Evolutionary conservation across 495 filamentous ascomycete species (phyloP).

Genomic region (Pseudoneurospora amorphoporcata): DNA sequence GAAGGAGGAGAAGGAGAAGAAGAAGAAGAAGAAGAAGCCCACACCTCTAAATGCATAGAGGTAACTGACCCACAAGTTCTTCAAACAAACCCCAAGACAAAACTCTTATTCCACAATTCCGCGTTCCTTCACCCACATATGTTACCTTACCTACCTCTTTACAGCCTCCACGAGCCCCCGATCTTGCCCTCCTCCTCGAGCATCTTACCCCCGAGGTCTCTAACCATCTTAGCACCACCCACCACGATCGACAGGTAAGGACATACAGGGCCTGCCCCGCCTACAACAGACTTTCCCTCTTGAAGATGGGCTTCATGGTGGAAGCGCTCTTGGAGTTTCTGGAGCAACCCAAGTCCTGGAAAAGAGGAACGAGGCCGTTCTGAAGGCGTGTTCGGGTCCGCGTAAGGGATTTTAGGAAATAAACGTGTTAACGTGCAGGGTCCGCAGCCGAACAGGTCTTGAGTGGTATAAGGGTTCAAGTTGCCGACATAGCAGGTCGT

Average conservation of each 20-base stretch:
- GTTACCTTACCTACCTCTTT: neutral
- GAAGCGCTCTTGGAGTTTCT: neutral
- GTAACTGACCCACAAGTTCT: neutral
- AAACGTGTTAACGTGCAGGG: too few species aligned
- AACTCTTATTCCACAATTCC: neutral
- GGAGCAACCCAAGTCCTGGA: slow-evolving; percentile 88
- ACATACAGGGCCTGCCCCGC: too few species aligned
- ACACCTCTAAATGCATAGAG: neutral
- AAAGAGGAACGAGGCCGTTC: slow-evolving; percentile 87
- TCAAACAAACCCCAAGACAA: neutral
- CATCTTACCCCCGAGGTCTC: neutral
- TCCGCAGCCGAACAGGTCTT: too few species aligned
- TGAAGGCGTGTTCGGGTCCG: slow-evolving; percentile 28
- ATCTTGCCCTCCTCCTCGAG: neutral
- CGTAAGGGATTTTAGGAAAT: too few species aligned
- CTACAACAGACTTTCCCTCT: neutral
- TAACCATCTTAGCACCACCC: neutral
- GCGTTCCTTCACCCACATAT: neutral
- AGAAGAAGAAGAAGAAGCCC: neutral
- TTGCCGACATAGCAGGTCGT: neutral
- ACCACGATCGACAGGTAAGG: too few species aligned
- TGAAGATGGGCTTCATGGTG: neutral
- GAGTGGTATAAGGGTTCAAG: slow-evolving; percentile 70
- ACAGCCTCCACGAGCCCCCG: neutral
- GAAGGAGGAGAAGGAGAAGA: neutral